Conservation (phyloP, 2,329 filamentous ascomycete species). For the Cryphonectria parasitica region DNA sequence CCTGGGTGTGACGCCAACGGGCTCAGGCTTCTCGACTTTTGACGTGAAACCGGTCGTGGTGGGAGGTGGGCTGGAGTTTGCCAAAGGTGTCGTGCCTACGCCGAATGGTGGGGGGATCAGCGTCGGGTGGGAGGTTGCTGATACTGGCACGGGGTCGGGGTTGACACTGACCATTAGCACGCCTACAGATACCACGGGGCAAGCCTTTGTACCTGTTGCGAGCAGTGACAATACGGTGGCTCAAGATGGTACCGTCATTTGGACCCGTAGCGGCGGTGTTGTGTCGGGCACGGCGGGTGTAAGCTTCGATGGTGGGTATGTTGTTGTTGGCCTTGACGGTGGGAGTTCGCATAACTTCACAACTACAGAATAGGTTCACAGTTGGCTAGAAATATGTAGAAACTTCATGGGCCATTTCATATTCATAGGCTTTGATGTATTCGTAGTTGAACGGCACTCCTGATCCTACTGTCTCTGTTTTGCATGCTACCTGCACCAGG, state of each 20-base stretch:
- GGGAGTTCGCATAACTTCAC: slow-evolving; percentile 10
- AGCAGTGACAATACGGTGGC: slow-evolving; percentile 27
- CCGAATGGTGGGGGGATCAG: slow-evolving; percentile 42
- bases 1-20: slow-evolving; percentile 49
- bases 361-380: background rate
- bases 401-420: too few relatives aligned
- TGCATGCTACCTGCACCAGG: too few relatives aligned
- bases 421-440: too few relatives aligned
- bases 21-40: slow-evolving; percentile 49
- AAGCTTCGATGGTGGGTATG: slow-evolving; percentile 1
- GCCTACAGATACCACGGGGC: slow-evolving; percentile 38
- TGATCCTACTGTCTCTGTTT: too few relatives aligned
- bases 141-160: slow-evolving; percentile 21
- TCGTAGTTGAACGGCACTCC: too few relatives aligned
- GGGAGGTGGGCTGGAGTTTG: slow-evolving; percentile 45
- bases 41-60: slow-evolving; percentile 43
- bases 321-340: slow-evolving; percentile 9
- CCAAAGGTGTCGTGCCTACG: slow-evolving; percentile 48
- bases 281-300: background rate
- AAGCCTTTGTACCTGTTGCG: slow-evolving; percentile 33
- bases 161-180: slow-evolving; percentile 39
- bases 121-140: slow-evolving; percentile 43
- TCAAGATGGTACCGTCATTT: slow-evolving; percentile 32
- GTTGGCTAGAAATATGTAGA: background rate
- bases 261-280: slow-evolving; percentile 16